phyloP scores from a whole-genome alignment of 305 asterid species.

The Fraxinus paxiana region DNA sequence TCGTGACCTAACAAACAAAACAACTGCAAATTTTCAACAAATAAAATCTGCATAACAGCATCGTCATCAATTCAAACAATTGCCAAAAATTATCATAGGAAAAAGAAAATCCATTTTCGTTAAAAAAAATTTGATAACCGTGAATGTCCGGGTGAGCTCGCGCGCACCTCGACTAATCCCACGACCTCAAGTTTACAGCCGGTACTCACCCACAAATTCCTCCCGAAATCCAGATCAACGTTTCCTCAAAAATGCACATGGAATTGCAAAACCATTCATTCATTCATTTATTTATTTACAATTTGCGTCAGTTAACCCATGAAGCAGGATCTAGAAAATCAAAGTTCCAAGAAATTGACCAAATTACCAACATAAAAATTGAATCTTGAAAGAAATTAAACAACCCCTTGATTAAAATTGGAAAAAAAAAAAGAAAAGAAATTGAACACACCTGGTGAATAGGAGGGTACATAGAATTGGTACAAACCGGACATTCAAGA shows the following conservation, averaged over 20 bases:
- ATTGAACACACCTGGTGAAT: conserved; percentile 64
- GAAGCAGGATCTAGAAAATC: conserved; percentile 17
- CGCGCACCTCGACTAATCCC: no score
- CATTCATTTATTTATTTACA: no score
- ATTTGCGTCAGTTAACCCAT: conserved; percentile 21
- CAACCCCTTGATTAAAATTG: background rate
- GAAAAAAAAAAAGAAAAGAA: background rate
- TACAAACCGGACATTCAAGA: conserved; percentile 87
- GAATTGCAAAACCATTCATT: background rate
- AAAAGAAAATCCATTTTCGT: conserved; percentile 5
- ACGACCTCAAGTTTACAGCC: no score
- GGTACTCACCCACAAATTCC: no score
- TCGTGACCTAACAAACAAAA: background rate
- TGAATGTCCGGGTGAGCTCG: no score
- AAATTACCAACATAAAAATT: background rate
- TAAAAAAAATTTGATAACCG: no score
- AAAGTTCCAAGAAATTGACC: background rate
- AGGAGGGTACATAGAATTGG: conserved; percentile 90
- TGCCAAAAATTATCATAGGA: background rate
- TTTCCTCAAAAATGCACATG: conserved; percentile 7
- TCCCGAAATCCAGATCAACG: conserved; percentile 24
- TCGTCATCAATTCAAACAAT: conserved; percentile 15
- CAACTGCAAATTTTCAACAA: background rate
- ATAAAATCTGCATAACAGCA: conserved; percentile 14
- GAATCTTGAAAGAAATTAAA: conserved; percentile 12